phyloP scores from a whole-genome alignment of 2,329 filamentous ascomycete genomes.

The Colletotrichum salicis region DNA sequence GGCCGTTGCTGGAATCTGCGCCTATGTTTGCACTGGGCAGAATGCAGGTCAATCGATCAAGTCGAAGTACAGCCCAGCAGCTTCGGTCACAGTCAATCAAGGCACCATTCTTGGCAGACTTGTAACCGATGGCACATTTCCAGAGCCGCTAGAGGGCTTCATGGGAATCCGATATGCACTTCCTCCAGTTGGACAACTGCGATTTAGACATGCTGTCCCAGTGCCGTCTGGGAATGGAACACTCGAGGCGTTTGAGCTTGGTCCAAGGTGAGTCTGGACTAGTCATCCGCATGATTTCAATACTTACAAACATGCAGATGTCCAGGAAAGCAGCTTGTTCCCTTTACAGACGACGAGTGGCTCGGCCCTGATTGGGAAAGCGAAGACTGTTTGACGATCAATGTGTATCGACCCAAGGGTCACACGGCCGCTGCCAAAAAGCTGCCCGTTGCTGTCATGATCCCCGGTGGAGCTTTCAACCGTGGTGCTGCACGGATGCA shows the following conservation, averaged over 20 bases:
- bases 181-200: constrained; percentile 53
- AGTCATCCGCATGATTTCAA: not conserved
- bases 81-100: constrained; percentile 43
- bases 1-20: not conserved
- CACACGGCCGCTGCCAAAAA: constrained; percentile 40
- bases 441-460: constrained; percentile 64
- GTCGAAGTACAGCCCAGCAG: not conserved
- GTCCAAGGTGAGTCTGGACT: constrained; percentile 33
- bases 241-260: constrained; percentile 40
- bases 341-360: constrained; percentile 44
- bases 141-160: constrained; percentile 51
- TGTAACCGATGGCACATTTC: constrained; percentile 44
- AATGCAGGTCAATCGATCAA: not conserved
- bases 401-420: constrained; percentile 57
- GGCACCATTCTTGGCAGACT: constrained; percentile 45
- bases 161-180: constrained; percentile 59
- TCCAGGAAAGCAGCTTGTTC: constrained; percentile 44
- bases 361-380: constrained; percentile 46
- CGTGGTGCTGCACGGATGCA: constrained; percentile 51
- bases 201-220: constrained; percentile 52
- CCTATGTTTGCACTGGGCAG: not conserved
- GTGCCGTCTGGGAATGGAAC: constrained; percentile 42
- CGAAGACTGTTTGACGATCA: constrained; percentile 65
- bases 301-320: constrained; percentile 39
- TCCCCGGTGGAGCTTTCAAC: constrained; percentile 46